Base-by-base conservation (phyloP, 306 rosid genomes). In the Prinsepia uniflora region DNA sequence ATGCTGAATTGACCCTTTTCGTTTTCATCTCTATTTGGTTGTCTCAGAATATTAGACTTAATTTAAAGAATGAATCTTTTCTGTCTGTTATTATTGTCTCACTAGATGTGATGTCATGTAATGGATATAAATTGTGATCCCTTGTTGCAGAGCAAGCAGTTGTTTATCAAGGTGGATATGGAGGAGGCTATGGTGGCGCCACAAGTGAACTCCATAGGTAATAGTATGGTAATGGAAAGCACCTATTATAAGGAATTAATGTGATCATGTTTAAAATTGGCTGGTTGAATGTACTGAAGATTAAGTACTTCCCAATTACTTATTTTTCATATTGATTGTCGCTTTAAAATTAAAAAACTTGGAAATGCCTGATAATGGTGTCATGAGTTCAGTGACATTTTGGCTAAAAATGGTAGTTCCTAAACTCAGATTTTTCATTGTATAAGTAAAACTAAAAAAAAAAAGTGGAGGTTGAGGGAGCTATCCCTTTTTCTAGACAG, bases 151-250 rank as follows among this genome's bases (percentile, higher is more conserved):
- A 75, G 77, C 92, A 87, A 84, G 87, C 82, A 75, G 54, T 77
- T 75, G 83, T 72, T 67, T 84, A 82, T 81, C 91, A 89, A 81
- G 96, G 79, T 48, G 92, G 75, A 74, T 84, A 85, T 77, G 96
- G 85, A 74, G 92, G 81, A 81, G 81, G 75, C 17, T 72, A 72
- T 64, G 84, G 80, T 65, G 87, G 75, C 81, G 49, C 85, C 53
- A 63, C 73, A 41, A 74, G 79, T 19, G 86, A 82, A 59, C 59
- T 73, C 52, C 86, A 44, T 75, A 90, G 97, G 97, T 30, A 30
- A 30, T 30, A 30, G 36, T 93, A 87, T 47, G 42, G 49, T 68
- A 19, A 40, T 48, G 12, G 2, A 65, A 17, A 20, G 15, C 71
- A 64, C 47, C 6, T 22, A 6, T 41, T 41, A 14, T 47, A 10